Base-by-base conservation (phyloP, 169 alveolate species). In the Theileria parva region DNA sequence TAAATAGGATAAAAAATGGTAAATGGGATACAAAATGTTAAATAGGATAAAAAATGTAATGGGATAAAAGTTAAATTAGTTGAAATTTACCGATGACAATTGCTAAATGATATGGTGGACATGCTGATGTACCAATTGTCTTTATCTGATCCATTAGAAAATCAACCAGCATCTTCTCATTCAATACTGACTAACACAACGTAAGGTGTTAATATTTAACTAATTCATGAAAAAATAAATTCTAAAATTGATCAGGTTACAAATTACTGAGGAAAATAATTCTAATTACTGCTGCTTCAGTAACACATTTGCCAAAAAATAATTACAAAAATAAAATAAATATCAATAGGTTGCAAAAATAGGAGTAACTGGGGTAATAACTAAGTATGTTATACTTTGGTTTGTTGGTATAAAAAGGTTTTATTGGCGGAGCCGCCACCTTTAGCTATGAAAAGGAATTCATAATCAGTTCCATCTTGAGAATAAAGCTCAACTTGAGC, bases 351-450 rank as follows among this genome's bases (percentile, higher is more conserved):
- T 32, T 32, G 37, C 37, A 32, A 32, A 32, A 32, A 1, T 32
- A 32, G 37, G 5, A 32, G 5, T 32, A 2, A 1, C 1, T 32
- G 37, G 37, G 37, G 37, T 32, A 32, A 32, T 32, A 32, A 32
- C 73, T 76, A 88, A 8, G 48, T n/a, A 5, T 60, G 61, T 51
- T 89, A 53, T 50, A 91, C 94, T 86, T 89, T 92, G 21, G 96
- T 93, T 60, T 93, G 93, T 66, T 93, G 97, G 74, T 87, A 92
- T 30, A 95, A 89, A 86, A 92, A 92, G 2, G 96, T 93, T 79
- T 93, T 92, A 81, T 93, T 95, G 27, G 96, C 96, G 32, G 95
- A 89, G n/a, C 97, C 96, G 7, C 97, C 97, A 0, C 96, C 97
- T 74, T 93, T 95, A 15, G 96, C 96, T 30, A 95, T 86, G 80